Evolutionary conservation across 257 asterid species (phyloP), one percentile per base, ranked within the genome.

Genomic region (Nicotiana benthamiana): DNA sequence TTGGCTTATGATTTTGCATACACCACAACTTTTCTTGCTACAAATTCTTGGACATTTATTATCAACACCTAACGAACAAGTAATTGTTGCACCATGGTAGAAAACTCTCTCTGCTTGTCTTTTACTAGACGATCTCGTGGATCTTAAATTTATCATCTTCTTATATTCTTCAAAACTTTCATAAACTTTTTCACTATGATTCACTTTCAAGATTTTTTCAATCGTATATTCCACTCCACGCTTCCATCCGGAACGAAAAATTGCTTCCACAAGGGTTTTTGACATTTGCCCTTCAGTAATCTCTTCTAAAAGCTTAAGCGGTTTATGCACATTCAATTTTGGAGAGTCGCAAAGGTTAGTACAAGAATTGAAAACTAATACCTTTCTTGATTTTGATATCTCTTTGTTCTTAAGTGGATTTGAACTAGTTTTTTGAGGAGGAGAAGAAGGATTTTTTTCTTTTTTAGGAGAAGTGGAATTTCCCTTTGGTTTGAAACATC

Each of bases 201-300:
- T 80, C 79, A 80, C 83, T 56, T 60, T 80, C 64, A 80, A 80
- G 40, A 70, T 75, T 15, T 68, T 80, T 3, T 68, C 79, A 24
- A 80, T 67, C 1, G 30, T 68, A 43, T 80, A 70, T 40, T 62
- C 79, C 9, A 68, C 79, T 13, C 36, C 46, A 54, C 17, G 20
- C 46, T 67, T 54, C 83, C 83, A 80, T 5, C 79, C 74, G 5
- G 36, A 24, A 18, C 6, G 79, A 68, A 80, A 80, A 66, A 80
- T 27, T 4, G 77, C 46, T 59, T 80, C 70, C 67, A 68, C 79
- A 51, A 53, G 18, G 3, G 28, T 32, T 34, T 51, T 64, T 20
- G 27, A 65, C 13, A 60, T 54, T 9, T 53, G 28, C 1, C 70
- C 68, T 68, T 56, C 79, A 11, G 12, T 32, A 1, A 79, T 54